A percentile compares a stretch with the other conserved stretches of the same genome.
phyloP scores from a whole-genome alignment of 768 basidiomycete species.

The Termitomyces sp. region DNA sequence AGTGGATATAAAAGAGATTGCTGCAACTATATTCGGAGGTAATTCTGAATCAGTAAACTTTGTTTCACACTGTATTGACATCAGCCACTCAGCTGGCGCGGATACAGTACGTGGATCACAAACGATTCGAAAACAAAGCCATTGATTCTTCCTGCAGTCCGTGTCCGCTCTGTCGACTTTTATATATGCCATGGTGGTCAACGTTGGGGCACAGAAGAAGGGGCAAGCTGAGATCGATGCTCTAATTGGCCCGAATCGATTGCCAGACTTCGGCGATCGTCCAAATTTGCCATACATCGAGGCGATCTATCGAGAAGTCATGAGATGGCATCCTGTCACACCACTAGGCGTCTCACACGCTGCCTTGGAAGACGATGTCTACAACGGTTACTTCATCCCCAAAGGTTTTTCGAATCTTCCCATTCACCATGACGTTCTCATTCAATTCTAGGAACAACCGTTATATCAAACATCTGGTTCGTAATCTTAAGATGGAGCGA shows the following conservation, averaged over 20 bases:
- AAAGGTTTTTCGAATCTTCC: slow-evolving; percentile 4
- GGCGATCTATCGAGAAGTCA: slow-evolving; percentile 35
- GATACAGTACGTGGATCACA: slow-evolving; percentile 11
- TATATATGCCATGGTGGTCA: slow-evolving; percentile 18
- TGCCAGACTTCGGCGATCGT: slow-evolving; percentile 38
- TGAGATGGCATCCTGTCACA: no score
- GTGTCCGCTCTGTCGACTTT: slow-evolving; percentile 13
- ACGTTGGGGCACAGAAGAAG: slow-evolving; percentile 15
- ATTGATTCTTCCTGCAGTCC: slow-evolving; percentile 1
- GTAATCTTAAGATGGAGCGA: background rate
- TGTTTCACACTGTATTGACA: background rate
- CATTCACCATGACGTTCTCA: background rate
- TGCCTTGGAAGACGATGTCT: no score
- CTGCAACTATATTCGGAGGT: slow-evolving; percentile 15
- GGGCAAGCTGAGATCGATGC: slow-evolving; percentile 39
- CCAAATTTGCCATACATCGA: slow-evolving; percentile 40
- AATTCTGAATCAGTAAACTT: background rate
- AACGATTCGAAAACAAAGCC: background rate
- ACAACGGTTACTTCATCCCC: no score
- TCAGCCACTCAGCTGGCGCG: slow-evolving; percentile 2
- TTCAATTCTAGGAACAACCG: slow-evolving; percentile 11
- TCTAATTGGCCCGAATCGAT: slow-evolving; percentile 30
- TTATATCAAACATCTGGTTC: slow-evolving; percentile 21
- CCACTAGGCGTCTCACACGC: slow-evolving; percentile 23
- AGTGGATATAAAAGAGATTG: slow-evolving; percentile 10